Percentiles rank a stretch among this genome's conserved stretches.
phyloP scores from a whole-genome alignment of 768 basidiomycete genomes.

The Albatrellus ellisii region DNA sequence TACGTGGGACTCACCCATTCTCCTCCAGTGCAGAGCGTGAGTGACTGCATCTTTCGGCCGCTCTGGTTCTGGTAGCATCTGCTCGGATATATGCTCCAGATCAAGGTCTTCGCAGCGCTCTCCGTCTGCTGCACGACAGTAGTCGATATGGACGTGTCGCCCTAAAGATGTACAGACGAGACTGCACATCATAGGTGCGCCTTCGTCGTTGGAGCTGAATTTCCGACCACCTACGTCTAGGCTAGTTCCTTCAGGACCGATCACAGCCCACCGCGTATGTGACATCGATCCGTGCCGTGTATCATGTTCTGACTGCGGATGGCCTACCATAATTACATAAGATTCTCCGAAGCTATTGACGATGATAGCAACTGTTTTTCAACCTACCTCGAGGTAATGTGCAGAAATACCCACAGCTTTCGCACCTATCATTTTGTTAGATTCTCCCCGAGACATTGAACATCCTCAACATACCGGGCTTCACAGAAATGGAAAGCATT shows the following conservation, averaged over 20 bases:
- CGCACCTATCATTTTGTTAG: constrained; percentile 26
- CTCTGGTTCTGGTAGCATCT: constrained; percentile 32
- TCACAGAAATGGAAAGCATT: constrained; percentile 43
- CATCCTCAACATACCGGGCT: constrained; percentile 21
- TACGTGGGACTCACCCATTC: constrained; percentile 31
- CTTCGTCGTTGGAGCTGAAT: constrained; percentile 40
- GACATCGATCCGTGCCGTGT: constrained; percentile 56
- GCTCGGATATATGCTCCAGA: constrained; percentile 30
- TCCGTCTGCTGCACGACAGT: constrained; percentile 30
- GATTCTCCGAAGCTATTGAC: too few relatives aligned
- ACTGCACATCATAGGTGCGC: constrained; percentile 53
- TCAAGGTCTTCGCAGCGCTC: constrained; percentile 30
- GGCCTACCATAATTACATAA: constrained; percentile 24
- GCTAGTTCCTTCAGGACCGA: constrained; percentile 33
- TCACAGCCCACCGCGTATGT: constrained; percentile 39
- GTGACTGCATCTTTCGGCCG: constrained; percentile 39
- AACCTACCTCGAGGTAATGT: constrained; percentile 37
- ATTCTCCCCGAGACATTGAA: too few relatives aligned
- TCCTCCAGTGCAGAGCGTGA: constrained; percentile 42
- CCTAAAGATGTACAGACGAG: constrained; percentile 42
- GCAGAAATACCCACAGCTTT: constrained; percentile 45
- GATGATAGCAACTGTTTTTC: background rate
- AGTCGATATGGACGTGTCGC: constrained; percentile 43
- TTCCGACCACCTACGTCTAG: constrained; percentile 43
- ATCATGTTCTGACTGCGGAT: constrained; percentile 46